These are phyloP conservation scores for Thielaviopsis punctulata DNA, from an alignment of 2,329 filamentous ascomycete genomes.

Conservation along the genomic window DNA sequence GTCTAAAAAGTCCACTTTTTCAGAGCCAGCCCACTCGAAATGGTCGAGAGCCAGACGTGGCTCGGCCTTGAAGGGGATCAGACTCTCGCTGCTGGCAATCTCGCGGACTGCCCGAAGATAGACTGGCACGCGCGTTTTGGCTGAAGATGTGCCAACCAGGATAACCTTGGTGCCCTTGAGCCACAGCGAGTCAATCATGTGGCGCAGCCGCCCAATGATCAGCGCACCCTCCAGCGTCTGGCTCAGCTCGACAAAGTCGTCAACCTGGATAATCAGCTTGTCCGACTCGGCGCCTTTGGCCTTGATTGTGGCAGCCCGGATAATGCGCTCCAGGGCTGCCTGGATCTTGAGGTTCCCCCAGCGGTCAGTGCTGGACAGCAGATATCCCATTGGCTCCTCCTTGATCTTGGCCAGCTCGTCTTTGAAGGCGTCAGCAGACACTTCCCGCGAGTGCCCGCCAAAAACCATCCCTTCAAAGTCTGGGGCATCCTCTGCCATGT, in stretches of 20 bases:
- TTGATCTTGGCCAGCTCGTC: constrained; percentile 28
- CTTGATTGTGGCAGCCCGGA: constrained; percentile 28
- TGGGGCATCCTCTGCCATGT: constrained; percentile 18
- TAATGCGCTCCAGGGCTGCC: constrained; percentile 38
- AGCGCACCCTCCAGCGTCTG: constrained; percentile 49
- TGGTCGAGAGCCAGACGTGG: constrained; percentile 9
- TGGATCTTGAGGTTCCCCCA: constrained; percentile 48
- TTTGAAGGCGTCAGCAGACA: constrained; percentile 19
- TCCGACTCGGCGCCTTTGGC: constrained; percentile 19
- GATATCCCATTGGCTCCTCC: constrained; percentile 19
- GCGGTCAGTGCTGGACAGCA: constrained; percentile 24
- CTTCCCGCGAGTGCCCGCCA: constrained; percentile 6
- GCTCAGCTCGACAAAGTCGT: constrained; percentile 65
- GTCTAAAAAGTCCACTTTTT: constrained; percentile 10
- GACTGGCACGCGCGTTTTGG: constrained; percentile 29
- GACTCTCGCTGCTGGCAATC: constrained; percentile 25
- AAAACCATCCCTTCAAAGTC: constrained; percentile 8
- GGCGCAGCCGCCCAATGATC: constrained; percentile 53
- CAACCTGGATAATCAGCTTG: constrained; percentile 56
- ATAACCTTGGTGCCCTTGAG: constrained; percentile 53
- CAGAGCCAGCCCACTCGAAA: constrained; percentile 10
- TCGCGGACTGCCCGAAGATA: constrained; percentile 25
- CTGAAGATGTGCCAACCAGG: constrained; percentile 61
- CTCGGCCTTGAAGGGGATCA: constrained; percentile 16
- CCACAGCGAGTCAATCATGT: constrained; percentile 55